A percentile compares a stretch with the other conserved stretches of the same genome.
Conservation (phyloP, 495 filamentous ascomycete genomes). For the Penicillium bovifimosum region DNA sequence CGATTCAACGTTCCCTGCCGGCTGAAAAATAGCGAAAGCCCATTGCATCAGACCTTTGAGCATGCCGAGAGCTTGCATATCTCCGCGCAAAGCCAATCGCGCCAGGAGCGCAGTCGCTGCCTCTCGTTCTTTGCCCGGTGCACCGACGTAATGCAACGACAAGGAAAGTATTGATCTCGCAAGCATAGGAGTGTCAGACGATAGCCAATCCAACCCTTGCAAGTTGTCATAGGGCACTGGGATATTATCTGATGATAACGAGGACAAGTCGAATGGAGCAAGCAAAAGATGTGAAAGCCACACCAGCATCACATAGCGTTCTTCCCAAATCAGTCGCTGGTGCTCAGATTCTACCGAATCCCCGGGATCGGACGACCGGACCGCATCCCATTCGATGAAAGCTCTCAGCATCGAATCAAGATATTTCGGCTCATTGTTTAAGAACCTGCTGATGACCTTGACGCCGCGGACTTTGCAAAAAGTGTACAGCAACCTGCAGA, state of each 20-base stretch:
- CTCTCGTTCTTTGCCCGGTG: constrained; percentile 79
- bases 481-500: constrained; percentile 76
- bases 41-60: constrained; percentile 59
- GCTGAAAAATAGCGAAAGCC: constrained; percentile 55
- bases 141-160: constrained; percentile 63
- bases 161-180: constrained; percentile 63
- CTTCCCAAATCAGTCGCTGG: constrained; percentile 65
- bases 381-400: constrained; percentile 49
- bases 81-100: constrained; percentile 70
- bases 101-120: constrained; percentile 78
- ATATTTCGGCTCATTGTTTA: constrained; percentile 80
- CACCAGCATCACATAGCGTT: constrained; percentile 78
- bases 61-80: constrained; percentile 78
- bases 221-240: constrained; percentile 28
- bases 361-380: constrained; percentile 2
- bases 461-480: constrained; percentile 92
- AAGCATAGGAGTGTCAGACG: constrained; percentile 57
- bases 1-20: constrained; percentile 25
- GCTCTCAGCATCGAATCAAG: constrained; percentile 72
- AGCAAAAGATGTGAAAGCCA: constrained; percentile 92
- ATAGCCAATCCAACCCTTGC: constrained; percentile 17
- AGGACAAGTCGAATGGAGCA: constrained; percentile 86
- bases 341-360: constrained; percentile 5
- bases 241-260: constrained; percentile 62
- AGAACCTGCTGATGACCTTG: constrained; percentile 84